Evolutionary conservation across 2,329 filamentous ascomycete species (phyloP), one percentile per base, ranked within the genome.

Genomic region (Pestalotiopsis sp.): DNA sequence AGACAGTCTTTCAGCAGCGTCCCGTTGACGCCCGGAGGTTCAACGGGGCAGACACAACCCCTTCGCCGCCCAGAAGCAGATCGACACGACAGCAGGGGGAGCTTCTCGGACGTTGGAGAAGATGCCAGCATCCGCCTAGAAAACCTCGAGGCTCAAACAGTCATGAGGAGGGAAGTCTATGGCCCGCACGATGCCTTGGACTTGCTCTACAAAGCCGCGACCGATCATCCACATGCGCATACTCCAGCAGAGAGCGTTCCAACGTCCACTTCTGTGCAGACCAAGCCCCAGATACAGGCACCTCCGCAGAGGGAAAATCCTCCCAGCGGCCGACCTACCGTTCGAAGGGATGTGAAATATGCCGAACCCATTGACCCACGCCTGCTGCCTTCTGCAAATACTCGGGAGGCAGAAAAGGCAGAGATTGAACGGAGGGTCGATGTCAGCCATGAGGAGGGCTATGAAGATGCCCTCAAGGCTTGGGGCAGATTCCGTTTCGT

Each of bases 401-500:
- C 71, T 58, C 64, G 70, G 58, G 67, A 66, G 27, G 74, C 75
- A 20, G 74, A 76, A 52, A 73, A 71, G 49, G 72, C 73, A 25
- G 73, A 76, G 56, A 82, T 87, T 57, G 86, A 89, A 62, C 81
- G 80, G 70, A 81, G 83, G 72, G 74, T 84, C 56, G 80, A 83
- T 68, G 74, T 84, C 70, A 79, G 84, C 70, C 73, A 82, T 64
- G 84, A 89, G 70, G 83, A 85, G 38, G 85, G 90, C 65, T 91
- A 91, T 73, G 82, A 87, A 57, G 89, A 92, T 69, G 95, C 95
- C 0, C 82, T 97, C 69, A 91, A 90, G 75, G 92, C 94, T n/a
- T 99, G 96, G 96, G 90, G 91, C 2, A 87, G 94, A 71, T 95
- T 98, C 78, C 91, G 95, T 58, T 98, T 98, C 78, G 95, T 98